These are phyloP conservation scores for Carex parvula DNA, from an alignment of 176 grass and related monocot species.

Conservation along the genomic window DNA sequence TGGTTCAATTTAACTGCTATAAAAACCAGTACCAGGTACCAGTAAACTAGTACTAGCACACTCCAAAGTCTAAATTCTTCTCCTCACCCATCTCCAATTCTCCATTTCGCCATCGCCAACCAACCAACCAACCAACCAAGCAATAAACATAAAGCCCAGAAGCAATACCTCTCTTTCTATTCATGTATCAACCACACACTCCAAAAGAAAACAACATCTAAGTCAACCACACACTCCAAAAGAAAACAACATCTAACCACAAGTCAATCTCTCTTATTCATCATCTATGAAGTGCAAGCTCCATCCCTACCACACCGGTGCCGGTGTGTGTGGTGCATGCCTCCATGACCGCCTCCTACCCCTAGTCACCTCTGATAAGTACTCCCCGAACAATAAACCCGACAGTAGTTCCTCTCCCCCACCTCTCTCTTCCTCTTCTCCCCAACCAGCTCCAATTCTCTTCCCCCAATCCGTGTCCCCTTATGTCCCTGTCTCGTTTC, in stretches of 20 bases:
- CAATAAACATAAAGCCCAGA: background rate
- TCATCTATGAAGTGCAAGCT: constrained; percentile 72
- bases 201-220: background rate
- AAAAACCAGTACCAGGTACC: background rate
- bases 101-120: background rate
- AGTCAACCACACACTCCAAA: no score
- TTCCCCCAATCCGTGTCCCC: constrained; percentile 47
- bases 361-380: constrained; percentile 38
- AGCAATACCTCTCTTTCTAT: background rate
- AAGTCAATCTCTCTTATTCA: background rate
- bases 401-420: background rate
- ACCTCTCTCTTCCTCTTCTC: background rate
- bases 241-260: no score
- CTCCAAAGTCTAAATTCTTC: background rate
- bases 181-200: background rate
- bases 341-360: constrained; percentile 66
- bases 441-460: background rate
- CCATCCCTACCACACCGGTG: constrained; percentile 54
- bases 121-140: constrained; percentile 1
- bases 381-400: background rate
- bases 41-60: background rate
- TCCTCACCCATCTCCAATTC: background rate
- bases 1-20: background rate
- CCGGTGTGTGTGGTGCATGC: constrained; percentile 73
- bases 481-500: constrained; percentile 18